Conservation (phyloP, 306 rosid species). For the Prunus padus region DNA sequence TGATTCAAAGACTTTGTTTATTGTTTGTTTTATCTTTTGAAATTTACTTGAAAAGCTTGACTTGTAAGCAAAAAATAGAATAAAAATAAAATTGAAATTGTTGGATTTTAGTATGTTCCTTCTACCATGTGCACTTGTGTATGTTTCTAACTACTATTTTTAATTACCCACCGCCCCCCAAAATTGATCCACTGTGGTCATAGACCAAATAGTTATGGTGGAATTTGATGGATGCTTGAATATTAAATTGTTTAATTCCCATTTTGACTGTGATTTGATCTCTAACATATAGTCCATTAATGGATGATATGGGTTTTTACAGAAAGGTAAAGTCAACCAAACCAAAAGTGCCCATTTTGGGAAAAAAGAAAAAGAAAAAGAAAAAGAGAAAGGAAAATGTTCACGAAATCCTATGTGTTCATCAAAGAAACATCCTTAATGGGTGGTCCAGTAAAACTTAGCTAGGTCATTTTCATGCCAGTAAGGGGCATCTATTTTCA, state of each 20-base stretch:
- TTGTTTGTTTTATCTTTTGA: background rate
- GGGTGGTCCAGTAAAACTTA: background rate
- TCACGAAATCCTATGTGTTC: background rate
- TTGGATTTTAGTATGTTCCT: background rate
- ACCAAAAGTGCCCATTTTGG: background rate
- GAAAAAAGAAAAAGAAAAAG: background rate
- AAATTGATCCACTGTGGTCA: background rate
- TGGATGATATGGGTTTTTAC: background rate
- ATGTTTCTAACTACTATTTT: background rate
- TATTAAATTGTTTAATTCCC: too few species aligned
- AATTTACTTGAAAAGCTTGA: background rate
- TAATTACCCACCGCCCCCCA: background rate
- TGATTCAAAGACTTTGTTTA: background rate
- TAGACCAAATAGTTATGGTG: background rate
- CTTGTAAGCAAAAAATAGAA: background rate
- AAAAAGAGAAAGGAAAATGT: background rate
- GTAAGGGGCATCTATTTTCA: conserved; percentile 14
- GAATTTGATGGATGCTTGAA: background rate
- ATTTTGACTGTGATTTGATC: background rate
- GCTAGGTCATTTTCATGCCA: background rate
- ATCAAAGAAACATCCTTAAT: background rate
- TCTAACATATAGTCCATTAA: background rate
- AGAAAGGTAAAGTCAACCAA: background rate
- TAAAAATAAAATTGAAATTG: background rate
- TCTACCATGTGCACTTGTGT: background rate